phyloP scores from a whole-genome alignment of 805 yeast species.

The Suhomyces kilbournensis region DNA sequence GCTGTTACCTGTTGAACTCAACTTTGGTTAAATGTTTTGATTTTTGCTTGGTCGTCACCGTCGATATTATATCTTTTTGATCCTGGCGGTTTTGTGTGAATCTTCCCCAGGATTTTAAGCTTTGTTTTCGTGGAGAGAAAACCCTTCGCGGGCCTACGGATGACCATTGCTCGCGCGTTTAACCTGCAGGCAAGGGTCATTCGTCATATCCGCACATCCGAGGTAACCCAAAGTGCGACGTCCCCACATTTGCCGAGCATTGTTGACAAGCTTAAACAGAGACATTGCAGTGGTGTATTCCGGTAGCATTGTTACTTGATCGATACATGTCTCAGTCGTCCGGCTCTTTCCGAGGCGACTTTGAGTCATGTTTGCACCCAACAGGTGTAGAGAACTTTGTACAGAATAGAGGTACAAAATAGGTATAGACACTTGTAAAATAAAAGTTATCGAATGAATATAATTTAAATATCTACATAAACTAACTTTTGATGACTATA shows the following conservation, averaged over 20 bases:
- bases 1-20: too few relatives aligned
- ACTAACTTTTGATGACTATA: conserved; percentile 11
- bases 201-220: not conserved
- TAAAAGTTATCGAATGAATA: too few relatives aligned
- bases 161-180: not conserved
- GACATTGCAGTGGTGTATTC: not conserved
- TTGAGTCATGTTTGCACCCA: too few relatives aligned
- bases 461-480: not conserved
- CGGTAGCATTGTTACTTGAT: not conserved
- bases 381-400: too few relatives aligned
- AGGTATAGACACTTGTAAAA: too few relatives aligned
- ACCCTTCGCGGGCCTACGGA: not conserved
- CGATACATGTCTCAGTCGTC: not conserved
- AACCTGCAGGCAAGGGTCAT: not conserved
- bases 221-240: not conserved
- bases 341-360: not conserved
- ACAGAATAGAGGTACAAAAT: too few relatives aligned
- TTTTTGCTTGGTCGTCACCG: not conserved
- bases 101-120: conserved; percentile 3
- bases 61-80: not conserved
- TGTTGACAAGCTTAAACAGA: not conserved
- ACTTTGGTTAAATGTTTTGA: too few relatives aligned
- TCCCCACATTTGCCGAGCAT: not conserved
- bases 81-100: not conserved
- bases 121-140: not conserved